A percentile compares a stretch with the other conserved stretches of the same genome.
phyloP scores from a whole-genome alignment of 192 early-diverging fungal species.

The Linnemannia exigua region DNA sequence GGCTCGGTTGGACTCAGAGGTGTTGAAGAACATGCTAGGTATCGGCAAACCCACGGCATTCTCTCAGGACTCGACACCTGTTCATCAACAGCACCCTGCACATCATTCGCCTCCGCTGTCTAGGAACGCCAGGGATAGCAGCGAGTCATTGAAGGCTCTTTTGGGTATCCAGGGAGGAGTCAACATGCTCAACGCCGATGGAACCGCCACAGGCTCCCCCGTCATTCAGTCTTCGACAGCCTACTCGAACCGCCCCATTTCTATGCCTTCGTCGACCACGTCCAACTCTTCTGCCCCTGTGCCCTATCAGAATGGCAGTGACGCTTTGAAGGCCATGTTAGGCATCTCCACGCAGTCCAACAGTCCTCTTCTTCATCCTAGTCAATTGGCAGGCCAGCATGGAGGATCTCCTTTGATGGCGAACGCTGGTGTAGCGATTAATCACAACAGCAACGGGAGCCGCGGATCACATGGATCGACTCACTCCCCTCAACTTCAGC shows the following conservation, averaged over 20 bases:
- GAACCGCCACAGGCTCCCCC: conserved; percentile 22
- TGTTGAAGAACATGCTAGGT: conserved; percentile 55
- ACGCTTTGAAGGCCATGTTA: conserved; percentile 42
- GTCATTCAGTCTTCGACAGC: conserved; percentile 24
- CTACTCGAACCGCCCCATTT: neutral
- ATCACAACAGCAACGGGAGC: neutral
- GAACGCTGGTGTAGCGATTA: neutral
- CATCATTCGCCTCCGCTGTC: neutral
- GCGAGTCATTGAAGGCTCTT: conserved; percentile 41
- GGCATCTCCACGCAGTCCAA: conserved; percentile 22
- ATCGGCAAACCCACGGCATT: conserved; percentile 27
- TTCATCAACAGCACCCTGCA: neutral
- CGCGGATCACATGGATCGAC: conserved; percentile 37
- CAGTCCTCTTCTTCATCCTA: conserved; percentile 10
- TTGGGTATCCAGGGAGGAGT: conserved; percentile 32
- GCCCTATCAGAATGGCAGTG: conserved; percentile 37
- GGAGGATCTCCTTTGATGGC: conserved; percentile 9
- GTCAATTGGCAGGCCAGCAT: neutral
- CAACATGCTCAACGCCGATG: conserved; percentile 13
- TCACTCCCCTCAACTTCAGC: conserved; percentile 36
- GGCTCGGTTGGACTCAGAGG: conserved; percentile 35
- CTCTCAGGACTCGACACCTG: neutral
- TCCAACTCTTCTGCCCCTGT: conserved; percentile 10
- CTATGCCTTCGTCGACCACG: conserved; percentile 15
- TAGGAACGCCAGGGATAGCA: conserved; percentile 14